Conservation (phyloP, 2,329 filamentous ascomycete genomes). For the Dactylonectria estremocensis region DNA sequence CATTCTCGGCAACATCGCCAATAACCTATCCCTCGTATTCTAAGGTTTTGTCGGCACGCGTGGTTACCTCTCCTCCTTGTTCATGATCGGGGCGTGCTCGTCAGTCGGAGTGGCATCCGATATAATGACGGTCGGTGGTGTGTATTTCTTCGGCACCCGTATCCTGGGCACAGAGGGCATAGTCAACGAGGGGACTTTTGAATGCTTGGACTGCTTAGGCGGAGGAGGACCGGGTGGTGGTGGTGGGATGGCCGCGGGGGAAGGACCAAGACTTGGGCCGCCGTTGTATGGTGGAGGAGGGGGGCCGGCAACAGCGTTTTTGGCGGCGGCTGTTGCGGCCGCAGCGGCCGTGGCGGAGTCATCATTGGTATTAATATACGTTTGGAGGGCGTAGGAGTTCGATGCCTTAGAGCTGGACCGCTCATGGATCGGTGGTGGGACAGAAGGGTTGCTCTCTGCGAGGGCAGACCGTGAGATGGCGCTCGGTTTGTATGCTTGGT, state of each 20-base stretch:
- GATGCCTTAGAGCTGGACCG: slow-evolving; percentile 3
- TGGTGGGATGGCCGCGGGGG: slow-evolving; percentile 37
- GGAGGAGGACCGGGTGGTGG: slow-evolving; percentile 49
- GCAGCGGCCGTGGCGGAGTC: neutral
- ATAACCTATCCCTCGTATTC: neutral
- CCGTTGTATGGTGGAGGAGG: slow-evolving; percentile 3
- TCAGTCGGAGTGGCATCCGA: slow-evolving; percentile 48
- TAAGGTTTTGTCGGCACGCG: slow-evolving; percentile 13
- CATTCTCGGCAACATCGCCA: slow-evolving; percentile 51
- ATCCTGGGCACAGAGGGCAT: slow-evolving; percentile 58
- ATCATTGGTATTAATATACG: slow-evolving; percentile 10
- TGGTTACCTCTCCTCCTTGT: slow-evolving; percentile 27
- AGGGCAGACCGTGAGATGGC: slow-evolving; percentile 33
- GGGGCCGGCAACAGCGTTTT: neutral
- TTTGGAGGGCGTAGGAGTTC: slow-evolving; percentile 21
- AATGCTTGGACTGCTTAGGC: slow-evolving; percentile 32
- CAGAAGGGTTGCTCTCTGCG: slow-evolving; percentile 24
- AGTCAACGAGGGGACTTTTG: slow-evolving; percentile 53
- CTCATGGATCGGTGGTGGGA: slow-evolving; percentile 25
- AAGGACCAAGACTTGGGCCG: neutral
- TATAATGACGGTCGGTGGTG: slow-evolving; percentile 55
- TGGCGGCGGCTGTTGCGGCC: neutral
- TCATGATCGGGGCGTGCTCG: slow-evolving; percentile 36
- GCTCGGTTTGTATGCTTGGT: slow-evolving; percentile 65
- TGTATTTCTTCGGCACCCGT: slow-evolving; percentile 59